Evolutionary conservation across 2,329 filamentous ascomycete species (phyloP), one percentile per base, ranked within the genome.

Genomic region (Graphilbum fragrans): DNA sequence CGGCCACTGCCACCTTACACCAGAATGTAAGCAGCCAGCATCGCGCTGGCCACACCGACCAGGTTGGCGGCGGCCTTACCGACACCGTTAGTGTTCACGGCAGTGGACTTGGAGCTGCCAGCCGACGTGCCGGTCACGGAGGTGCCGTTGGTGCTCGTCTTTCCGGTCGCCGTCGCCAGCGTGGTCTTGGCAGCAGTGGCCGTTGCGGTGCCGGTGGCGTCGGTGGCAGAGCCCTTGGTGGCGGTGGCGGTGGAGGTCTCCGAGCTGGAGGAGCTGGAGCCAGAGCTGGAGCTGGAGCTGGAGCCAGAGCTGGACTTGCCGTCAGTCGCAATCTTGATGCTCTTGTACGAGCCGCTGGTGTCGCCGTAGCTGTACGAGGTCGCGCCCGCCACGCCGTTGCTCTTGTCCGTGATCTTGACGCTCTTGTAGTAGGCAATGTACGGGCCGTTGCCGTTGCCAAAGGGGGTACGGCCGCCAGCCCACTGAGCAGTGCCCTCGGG

Each of bases 391-490:
- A 60, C 60, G 47, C 67, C 66, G 55, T 72, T 71, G 53, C 63
- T 63, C 59, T 69, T 73, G 61, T 77, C 72, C 50, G 59, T 54
- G 47, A 77, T 67, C 48, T 57, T 66, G 50, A 77, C 56, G 53
- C 60, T 66, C 64, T 74, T 64, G 70, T 77, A 77, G 64, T 69
- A 69, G 52, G 63, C 73, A 41, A 58, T 54, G 62, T 72, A 74
- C 44, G 73, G 72, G 45, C 58, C 70, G 51, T 72, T 49, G 45
- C 58, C 69, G 50, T 71, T 49, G 49, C 50, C 51, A 54, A 73
- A 75, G 55, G 74, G 59, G 50, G 72, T 59, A 39, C 55, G 46
- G 43, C 81, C 80, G 37, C 80, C 79, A 36, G 80, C 79, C 81
- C 80, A 85, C 41, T 73, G 55, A 43, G 80, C 68, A 20, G 77